Base-by-base conservation (phyloP, 1,139 yeast species). In the Candida tropicalis region DNA sequence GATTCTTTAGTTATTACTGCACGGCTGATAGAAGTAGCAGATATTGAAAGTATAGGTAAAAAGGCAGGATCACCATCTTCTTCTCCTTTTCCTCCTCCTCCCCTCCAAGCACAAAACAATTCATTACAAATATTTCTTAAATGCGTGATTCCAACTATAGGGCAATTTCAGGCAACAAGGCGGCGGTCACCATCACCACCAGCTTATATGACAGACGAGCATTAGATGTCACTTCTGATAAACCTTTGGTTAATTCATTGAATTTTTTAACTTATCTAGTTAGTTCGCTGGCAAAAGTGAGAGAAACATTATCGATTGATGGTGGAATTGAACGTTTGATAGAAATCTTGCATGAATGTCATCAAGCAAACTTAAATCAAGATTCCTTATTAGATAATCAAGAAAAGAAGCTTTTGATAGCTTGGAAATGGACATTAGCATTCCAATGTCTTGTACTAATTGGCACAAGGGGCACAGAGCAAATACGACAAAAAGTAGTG, bases 381-480 rank as follows among this genome's bases (percentile, higher is more conserved):
- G 39, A 36, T 27, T 15, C 28, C 5, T 28, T 36, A 12, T 28
- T 16, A 12, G 58, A 53, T 39, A 75, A 70, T 43, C 63, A 67
- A 39, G 81, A 76, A 45, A 68, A 67, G 50, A 77, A 77, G 48
- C 75, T 84, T 18, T 68, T 87, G 45, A 76, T 83, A 13, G 93
- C 96, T 0, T 91, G 97, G 97, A 93, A 91, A 66, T 93, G 99
- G 99, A 88, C 96, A 5, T 69, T 93, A 47, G 89, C 97, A 0
- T 83, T 93, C 59, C 98, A 93, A 65, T 90, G 97, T 58, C 68
- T 93, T 47, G 96, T 91, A 1, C 76, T 90, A 48, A 81, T 93
- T 22, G 97, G 97, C 12, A 91, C 97, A 1, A 75, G 98, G 53
- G 99, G 99, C 24, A 82, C 95, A 1, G 97, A 91, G 62, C 72